Conservation (phyloP, 31 red algal genomes). For the Odonthalia washingtoniensis region DNA sequence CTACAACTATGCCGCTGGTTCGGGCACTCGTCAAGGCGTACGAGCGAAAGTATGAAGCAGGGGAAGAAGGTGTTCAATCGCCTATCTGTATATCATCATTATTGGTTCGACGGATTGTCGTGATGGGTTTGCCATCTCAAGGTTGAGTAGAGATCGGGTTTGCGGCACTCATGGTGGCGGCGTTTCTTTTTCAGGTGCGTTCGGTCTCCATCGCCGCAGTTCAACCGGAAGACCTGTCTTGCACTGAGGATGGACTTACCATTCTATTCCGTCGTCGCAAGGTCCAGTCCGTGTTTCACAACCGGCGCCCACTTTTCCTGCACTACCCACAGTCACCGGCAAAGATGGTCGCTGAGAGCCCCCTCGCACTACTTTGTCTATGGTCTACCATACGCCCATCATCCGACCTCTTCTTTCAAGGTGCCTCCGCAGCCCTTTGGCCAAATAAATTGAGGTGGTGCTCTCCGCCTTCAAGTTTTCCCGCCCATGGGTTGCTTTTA, state of each 20-base stretch:
- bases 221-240: neutral
- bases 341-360: neutral
- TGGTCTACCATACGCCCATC: neutral
- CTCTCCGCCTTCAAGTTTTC: too few species aligned
- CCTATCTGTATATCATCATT: neutral
- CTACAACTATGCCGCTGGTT: slow-evolving; percentile 6
- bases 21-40: slow-evolving; percentile 1
- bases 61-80: neutral
- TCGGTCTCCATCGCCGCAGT: neutral
- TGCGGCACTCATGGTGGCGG: neutral
- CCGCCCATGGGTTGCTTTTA: neutral
- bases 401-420: neutral
- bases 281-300: slow-evolving; percentile 25
- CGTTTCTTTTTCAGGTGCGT: slow-evolving; percentile 22
- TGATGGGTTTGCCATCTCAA: neutral
- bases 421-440: neutral
- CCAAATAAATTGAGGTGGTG: neutral
- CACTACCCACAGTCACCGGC: neutral
- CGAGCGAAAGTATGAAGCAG: neutral
- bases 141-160: neutral
- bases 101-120: neutral
- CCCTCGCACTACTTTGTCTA: too few species aligned
- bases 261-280: neutral
- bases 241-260: neutral
- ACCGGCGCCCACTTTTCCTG: slow-evolving; percentile 19